Evolutionary conservation across 768 basidiomycete genomes (phyloP).

Genomic region (Tubosaeta sp.): DNA sequence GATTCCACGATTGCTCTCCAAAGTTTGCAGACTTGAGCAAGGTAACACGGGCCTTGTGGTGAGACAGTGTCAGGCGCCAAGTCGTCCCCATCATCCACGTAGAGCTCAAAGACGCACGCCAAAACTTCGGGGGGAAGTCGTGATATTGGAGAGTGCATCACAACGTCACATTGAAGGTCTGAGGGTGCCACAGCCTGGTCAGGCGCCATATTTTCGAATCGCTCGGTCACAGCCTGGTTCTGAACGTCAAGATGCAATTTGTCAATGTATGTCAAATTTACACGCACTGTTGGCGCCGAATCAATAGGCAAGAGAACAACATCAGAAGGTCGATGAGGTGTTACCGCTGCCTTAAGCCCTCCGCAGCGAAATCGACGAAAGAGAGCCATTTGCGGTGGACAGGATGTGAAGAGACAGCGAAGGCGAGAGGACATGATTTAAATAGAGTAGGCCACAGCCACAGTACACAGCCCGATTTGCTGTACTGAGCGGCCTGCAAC

Average conservation of each 20-base stretch:
- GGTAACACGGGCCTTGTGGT: constrained; percentile 4
- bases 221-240: background rate
- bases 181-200: too few relatives aligned
- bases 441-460: too few relatives aligned
- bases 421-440: too few relatives aligned
- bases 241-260: background rate
- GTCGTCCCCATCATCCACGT: background rate
- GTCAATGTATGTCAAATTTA: background rate
- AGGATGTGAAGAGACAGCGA: too few relatives aligned
- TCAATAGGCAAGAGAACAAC: too few relatives aligned
- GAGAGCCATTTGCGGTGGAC: too few relatives aligned
- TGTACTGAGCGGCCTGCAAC: too few relatives aligned
- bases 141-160: constrained; percentile 1
- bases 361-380: too few relatives aligned
- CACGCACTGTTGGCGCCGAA: background rate
- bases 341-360: too few relatives aligned
- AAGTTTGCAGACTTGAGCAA: constrained; percentile 15
- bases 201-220: background rate
- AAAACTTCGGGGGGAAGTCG: constrained; percentile 34
- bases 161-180: background rate
- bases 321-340: too few relatives aligned
- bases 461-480: too few relatives aligned
- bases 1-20: constrained; percentile 15
- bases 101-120: constrained; percentile 9
- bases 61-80: too few relatives aligned